A percentile compares a stretch with the other conserved stretches of the same genome.
Conservation (phyloP, 1,139 yeast genomes). For the Suhomyces coccinellae region DNA sequence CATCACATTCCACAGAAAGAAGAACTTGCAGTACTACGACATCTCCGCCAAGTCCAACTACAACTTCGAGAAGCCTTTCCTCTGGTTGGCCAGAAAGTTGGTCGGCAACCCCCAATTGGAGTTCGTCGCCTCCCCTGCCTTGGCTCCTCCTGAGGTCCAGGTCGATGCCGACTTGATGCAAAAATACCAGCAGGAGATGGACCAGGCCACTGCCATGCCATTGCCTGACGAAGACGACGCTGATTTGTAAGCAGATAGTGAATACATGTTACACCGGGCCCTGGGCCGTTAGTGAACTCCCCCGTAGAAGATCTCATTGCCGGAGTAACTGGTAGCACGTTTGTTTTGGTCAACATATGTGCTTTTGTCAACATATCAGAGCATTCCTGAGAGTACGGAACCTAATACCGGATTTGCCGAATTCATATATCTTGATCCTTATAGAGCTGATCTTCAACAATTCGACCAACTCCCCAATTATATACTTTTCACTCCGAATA, state of each 20-base stretch:
- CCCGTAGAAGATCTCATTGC: too few relatives aligned
- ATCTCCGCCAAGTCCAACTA: conserved; percentile 99
- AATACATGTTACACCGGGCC: conserved; percentile 6
- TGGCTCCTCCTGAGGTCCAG: conserved; percentile 99
- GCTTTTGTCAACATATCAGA: too few relatives aligned
- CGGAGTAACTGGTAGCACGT: too few relatives aligned
- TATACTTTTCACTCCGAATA: too few relatives aligned
- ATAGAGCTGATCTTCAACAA: too few relatives aligned
- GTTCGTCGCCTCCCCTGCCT: conserved; percentile 98
- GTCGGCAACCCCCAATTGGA: conserved; percentile 98
- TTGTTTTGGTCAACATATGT: too few relatives aligned
- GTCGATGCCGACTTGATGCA: conserved; percentile 96
- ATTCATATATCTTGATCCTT: too few relatives aligned
- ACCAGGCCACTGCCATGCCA: conserved; percentile 98
- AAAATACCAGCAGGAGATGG: conserved; percentile 99
- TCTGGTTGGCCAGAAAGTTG: conserved; percentile 99
- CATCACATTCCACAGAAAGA: conserved; percentile 99
- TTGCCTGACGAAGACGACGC: conserved; percentile 99
- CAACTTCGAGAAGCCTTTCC: conserved; percentile 99
- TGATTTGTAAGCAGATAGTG: conserved; percentile 63
- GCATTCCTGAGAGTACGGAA: too few relatives aligned
- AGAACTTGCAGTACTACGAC: conserved; percentile 98
- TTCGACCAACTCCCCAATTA: too few relatives aligned
- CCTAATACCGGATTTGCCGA: too few relatives aligned
- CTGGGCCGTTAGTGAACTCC: neutral